Percentiles rank a stretch among this genome's conserved stretches.
Conservation (phyloP, 1,139 yeast species). For the Meyerozyma sp. region DNA sequence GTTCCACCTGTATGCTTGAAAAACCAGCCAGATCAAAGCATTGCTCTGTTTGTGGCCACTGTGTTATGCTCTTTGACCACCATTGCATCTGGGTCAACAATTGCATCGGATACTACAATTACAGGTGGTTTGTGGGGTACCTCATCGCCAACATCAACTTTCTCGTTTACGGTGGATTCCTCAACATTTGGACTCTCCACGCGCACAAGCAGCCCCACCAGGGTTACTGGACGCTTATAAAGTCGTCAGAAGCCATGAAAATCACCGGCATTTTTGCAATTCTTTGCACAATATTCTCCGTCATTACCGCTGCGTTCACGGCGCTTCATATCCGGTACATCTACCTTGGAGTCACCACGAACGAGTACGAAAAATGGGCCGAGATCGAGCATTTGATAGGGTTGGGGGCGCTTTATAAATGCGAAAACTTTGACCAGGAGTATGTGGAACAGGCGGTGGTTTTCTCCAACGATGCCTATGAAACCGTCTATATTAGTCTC, state of each 20-base stretch:
- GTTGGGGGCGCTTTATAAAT: conserved; percentile 25
- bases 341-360: conserved; percentile 84
- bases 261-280: conserved; percentile 48
- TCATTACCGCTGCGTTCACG: conserved; percentile 54
- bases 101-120: conserved; percentile 79
- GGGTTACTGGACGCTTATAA: conserved; percentile 23
- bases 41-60: conserved; percentile 66
- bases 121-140: conserved; percentile 63
- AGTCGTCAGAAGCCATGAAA: conserved; percentile 30
- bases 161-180: conserved; percentile 54
- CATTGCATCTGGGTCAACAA: conserved; percentile 96
- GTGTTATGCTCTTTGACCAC: conserved; percentile 74
- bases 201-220: conserved; percentile 6
- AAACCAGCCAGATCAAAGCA: conserved; percentile 92
- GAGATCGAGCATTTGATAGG: conserved; percentile 56
- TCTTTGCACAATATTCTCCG: conserved; percentile 48
- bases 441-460: conserved; percentile 12
- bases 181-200: conserved; percentile 29
- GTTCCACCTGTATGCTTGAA: conserved; percentile 56
- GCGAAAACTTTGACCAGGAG: conserved; percentile 8
- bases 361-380: conserved; percentile 83
- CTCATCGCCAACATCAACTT: conserved; percentile 51
- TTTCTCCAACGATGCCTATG: conserved; percentile 5
- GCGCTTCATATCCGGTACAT: conserved; percentile 58
- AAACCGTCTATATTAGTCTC: conserved; percentile 23